Evolutionary conservation across 164 flowering plant species (phyloP), one percentile per base, ranked within the genome.

Genomic region (Vitis labrusca): DNA sequence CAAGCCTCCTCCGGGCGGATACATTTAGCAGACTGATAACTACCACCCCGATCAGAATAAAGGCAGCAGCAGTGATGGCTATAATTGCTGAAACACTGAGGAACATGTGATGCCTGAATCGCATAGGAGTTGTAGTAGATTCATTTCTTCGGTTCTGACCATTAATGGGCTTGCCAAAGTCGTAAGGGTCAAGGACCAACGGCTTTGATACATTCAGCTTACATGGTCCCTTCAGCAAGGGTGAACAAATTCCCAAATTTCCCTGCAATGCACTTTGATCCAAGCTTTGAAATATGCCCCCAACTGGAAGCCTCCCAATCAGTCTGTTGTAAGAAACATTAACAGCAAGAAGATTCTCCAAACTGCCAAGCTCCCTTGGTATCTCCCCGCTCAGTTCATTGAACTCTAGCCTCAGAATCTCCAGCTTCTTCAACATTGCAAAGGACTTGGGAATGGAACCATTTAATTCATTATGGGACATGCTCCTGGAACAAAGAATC

Each of bases 241-340:
- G 97, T 5, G 99, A 93, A 67, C 99, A 95, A n/a, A 95, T 77
- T 9, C 99, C 99, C 15, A 86, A 69, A 73, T 95, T 95, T 13
- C 98, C 99, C 62, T 88, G 80, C 57, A 95, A 61, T 29, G 97
- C 74, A 71, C 89, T 89, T 69, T 77, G 78, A 62, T 93, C 98
- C 63, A 95, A 73, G 71, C 70, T 90, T 59, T 71, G 89, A 74
- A 95, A 95, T 68, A 90, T 78, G 17, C 88, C 78, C 8, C 85
- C 85, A 30, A 19, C 66, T 3, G 99, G 99, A 63, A 95, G 91
- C 79, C 94, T 84, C 9, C 98, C 99, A 3, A 61, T 72, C 48
- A 94, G 89, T 77, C 78, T 83, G 81, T 94, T 94, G 72, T 88
- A 82, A 30, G 98, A 92, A 49, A 92, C 57, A 64, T 94, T 94